Conservation (phyloP, 768 basidiomycete species). For the Coprinopsis sp. region DNA sequence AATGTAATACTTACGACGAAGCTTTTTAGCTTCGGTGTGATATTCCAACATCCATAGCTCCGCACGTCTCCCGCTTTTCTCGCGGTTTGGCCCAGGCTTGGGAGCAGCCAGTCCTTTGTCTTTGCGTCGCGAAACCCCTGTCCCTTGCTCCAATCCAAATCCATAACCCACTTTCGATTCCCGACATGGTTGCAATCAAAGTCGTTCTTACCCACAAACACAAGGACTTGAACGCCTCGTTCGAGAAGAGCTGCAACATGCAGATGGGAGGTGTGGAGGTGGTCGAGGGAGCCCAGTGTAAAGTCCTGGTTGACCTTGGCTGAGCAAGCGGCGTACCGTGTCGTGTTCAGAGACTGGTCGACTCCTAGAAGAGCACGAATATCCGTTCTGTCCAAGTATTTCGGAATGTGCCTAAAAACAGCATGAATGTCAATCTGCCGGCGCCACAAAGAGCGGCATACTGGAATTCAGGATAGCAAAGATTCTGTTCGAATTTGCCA, state of each 20-base stretch:
- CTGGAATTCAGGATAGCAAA: slow-evolving; percentile 58
- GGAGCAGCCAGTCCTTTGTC: slow-evolving; percentile 59
- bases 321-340: slow-evolving; percentile 32
- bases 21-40: no score
- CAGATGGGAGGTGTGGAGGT: slow-evolving; percentile 40
- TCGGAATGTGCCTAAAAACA: slow-evolving; percentile 42
- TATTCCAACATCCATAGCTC: slow-evolving; percentile 34
- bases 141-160: slow-evolving; percentile 68
- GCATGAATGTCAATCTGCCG: not conserved
- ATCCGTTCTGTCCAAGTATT: slow-evolving; percentile 57
- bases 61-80: slow-evolving; percentile 34
- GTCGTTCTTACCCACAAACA: slow-evolving; percentile 67
- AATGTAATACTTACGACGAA: no score
- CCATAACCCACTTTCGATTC: slow-evolving; percentile 67
- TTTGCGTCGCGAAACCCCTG: slow-evolving; percentile 34
- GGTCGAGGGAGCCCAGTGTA: slow-evolving; percentile 37
- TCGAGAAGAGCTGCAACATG: slow-evolving; percentile 68
- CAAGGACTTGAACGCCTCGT: slow-evolving; percentile 60
- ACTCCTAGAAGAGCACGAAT: slow-evolving; percentile 60
- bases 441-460: slow-evolving; percentile 7
- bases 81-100: no score
- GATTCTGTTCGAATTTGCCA: slow-evolving; percentile 37
- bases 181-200: slow-evolving; percentile 76
- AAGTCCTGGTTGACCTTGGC: slow-evolving; percentile 47
- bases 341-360: slow-evolving; percentile 34